Evolutionary conservation across 208 protist genomes (phyloP).

Genomic region (Leishmania lainsoni): DNA sequence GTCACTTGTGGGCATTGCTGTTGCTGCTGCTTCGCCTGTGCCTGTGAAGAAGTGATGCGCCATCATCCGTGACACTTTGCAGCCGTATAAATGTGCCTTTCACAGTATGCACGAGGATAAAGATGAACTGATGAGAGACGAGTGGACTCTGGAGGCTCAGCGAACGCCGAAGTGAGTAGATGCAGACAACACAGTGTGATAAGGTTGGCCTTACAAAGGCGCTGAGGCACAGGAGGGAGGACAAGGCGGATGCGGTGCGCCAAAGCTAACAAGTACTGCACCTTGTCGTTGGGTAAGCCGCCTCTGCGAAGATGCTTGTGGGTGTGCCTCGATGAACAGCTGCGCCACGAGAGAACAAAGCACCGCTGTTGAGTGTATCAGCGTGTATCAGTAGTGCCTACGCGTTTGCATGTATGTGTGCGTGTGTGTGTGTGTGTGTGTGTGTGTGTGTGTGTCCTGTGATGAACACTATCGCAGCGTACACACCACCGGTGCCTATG

Average conservation of each 20-base stretch:
- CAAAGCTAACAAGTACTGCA: neutral
- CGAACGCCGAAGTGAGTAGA: neutral
- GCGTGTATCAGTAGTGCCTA: neutral
- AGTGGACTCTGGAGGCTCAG: neutral
- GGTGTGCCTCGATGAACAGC: neutral
- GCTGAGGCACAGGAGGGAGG: neutral
- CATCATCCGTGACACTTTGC: neutral
- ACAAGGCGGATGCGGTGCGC: neutral
- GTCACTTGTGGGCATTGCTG: neutral
- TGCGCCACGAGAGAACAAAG: neutral
- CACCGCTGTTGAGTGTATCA: neutral
- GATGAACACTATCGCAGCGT: neutral
- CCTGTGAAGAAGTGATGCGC: slow-evolving; percentile 1
- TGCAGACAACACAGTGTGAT: neutral
- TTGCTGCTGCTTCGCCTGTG: neutral
- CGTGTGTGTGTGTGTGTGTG: neutral
- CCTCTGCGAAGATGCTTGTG: neutral
- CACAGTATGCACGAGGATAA: neutral
- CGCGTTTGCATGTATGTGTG: neutral
- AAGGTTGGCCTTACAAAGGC: too few species aligned
- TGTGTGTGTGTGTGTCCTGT: neutral
- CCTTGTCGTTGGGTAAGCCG: neutral
- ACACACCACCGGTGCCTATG: neutral
- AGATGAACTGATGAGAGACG: neutral
- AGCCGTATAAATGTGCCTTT: neutral